A percentile compares a stretch with the other conserved stretches of the same genome.
Evolutionary conservation across 2,329 filamentous ascomycete species (phyloP).

Genomic region (Claviceps maximensis): DNA sequence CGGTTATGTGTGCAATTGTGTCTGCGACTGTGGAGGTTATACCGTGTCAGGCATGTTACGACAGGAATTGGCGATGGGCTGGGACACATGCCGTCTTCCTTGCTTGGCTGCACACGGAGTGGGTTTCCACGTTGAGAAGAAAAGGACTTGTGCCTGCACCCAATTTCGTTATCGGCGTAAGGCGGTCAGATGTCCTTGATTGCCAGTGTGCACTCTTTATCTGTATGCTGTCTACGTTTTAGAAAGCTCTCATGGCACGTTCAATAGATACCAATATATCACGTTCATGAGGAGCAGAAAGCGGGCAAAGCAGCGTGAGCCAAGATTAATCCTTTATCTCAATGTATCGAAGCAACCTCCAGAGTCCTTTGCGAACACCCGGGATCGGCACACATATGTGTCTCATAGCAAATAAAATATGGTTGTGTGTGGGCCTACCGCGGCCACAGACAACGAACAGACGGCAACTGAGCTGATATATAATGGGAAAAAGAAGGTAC

Average conservation of each 20-base stretch:
- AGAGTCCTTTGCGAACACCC: background rate
- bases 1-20: background rate
- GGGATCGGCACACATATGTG: background rate
- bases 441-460: background rate
- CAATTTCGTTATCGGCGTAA: background rate
- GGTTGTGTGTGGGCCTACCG: background rate
- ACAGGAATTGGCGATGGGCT: background rate
- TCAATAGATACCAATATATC: slow-evolving; percentile 1
- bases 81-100: background rate
- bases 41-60: background rate
- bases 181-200: background rate
- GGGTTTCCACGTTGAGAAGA: background rate
- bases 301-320: background rate
- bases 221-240: background rate
- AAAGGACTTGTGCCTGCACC: background rate
- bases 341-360: background rate
- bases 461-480: too few relatives aligned
- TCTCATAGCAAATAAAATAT: background rate
- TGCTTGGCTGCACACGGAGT: background rate
- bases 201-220: background rate
- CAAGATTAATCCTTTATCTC: background rate
- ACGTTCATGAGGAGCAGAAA: background rate
- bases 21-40: background rate
- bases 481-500: background rate
- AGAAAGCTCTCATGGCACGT: background rate